Evolutionary conservation across 495 filamentous ascomycete genomes (phyloP), one percentile per base, ranked within the genome.

Genomic region (Staphylotrichum longicolle): DNA sequence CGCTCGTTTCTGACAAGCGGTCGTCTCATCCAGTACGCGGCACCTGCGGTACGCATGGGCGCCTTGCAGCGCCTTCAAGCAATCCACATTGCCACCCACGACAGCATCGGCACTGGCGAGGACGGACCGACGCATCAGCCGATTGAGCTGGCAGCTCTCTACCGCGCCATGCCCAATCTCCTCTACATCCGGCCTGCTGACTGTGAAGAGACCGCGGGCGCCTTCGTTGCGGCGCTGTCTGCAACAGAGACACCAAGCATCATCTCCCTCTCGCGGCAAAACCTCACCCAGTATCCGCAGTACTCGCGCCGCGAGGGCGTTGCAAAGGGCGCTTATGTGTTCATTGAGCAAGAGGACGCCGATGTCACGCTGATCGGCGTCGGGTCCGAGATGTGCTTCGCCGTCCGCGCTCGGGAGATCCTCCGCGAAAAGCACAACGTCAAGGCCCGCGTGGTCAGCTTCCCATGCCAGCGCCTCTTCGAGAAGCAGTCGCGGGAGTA

Each of bases 61-160:
- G 83, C 84, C 10, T 73, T 87, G 0, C 78, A 82, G 49, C 71
- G 78, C 27, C 79, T 86, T 40, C 82, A 82, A 48, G 67, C 75
- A 11, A 84, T 87, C 61, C 83, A 86, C 67, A 73, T 79, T 45
- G 84, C 83, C 9, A 87, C 84, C 0, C 84, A 87, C 68, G 82
- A 87, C 73, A 79, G 75, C 10, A 83, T 87, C 48, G 83, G 79
- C 9, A 79, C 75, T 52, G 84, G 83, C 33, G 80, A 87, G 65
- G 81, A 87, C 61, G 84, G 83, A 1, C 84, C 82, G 0, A 87
- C 83, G 2, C 83, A 87, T 63, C 83, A 87, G 60, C 83, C 83
- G 3, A 79, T 87, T 58, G 83, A 82, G 46, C 73, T 86, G 5
- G 80, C 80, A 27, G 70, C 81, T 0, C 66, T 85, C 27, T 87